Evolutionary conservation across 169 alveolate genomes (phyloP).

Genomic region (Eimeria acervulina): DNA sequence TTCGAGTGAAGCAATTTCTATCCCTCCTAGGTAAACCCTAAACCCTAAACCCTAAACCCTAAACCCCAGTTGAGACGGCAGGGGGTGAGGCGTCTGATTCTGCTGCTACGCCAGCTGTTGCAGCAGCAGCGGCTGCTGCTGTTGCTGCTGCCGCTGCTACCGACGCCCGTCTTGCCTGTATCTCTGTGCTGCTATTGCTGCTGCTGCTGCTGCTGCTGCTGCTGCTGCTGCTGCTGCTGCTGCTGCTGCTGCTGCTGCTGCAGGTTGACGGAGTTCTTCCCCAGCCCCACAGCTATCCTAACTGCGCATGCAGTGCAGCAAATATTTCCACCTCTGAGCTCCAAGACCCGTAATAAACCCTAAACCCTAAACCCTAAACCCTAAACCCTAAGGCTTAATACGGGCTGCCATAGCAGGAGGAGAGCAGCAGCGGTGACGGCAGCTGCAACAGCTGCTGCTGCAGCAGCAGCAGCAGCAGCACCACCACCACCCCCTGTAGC

Average conservation of each 20-base stretch:
- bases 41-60: too few relatives aligned
- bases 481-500: too few relatives aligned
- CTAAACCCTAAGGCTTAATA: background rate
- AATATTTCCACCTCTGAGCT: background rate
- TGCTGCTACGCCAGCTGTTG: background rate
- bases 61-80: too few relatives aligned
- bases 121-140: background rate
- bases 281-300: slow-evolving; percentile 5
- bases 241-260: slow-evolving; percentile 29
- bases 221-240: background rate
- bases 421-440: background rate
- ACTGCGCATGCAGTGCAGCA: slow-evolving; percentile 27
- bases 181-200: background rate
- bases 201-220: slow-evolving; percentile 33
- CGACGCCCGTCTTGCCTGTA: slow-evolving; percentile 51
- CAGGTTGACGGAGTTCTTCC: slow-evolving; percentile 11
- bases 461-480: background rate
- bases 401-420: background rate
- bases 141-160: background rate
- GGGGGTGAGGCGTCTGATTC: too few relatives aligned
- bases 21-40: too few relatives aligned
- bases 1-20: background rate
- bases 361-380: background rate
- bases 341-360: background rate
- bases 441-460: background rate